These are phyloP conservation scores for Caryopteris hybrid DNA, from an alignment of 305 asterid genomes.

Conservation along the genomic window DNA sequence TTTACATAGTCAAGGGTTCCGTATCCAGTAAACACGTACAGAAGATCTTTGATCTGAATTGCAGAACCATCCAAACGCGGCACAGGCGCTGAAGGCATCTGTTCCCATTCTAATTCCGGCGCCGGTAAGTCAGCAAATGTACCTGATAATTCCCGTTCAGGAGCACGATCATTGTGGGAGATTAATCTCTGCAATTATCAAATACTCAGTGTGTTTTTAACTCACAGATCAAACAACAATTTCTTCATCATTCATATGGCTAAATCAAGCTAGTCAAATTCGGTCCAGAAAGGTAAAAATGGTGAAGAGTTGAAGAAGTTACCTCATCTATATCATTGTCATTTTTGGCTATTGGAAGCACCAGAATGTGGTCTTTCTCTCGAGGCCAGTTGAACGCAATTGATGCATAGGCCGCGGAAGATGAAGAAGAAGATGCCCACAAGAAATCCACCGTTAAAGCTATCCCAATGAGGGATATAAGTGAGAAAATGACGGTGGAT, in stretches of 20 bases:
- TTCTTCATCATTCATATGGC: no score
- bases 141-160: slow-evolving; percentile 35
- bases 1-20: slow-evolving; percentile 59
- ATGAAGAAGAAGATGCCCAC: slow-evolving; percentile 42
- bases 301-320: background rate
- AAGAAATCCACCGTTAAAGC: slow-evolving; percentile 40
- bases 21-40: slow-evolving; percentile 62
- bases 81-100: slow-evolving; percentile 76
- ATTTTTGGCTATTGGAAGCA: slow-evolving; percentile 21
- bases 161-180: slow-evolving; percentile 17
- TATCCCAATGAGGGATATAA: slow-evolving; percentile 36
- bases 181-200: slow-evolving; percentile 27
- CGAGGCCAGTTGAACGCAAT: slow-evolving; percentile 32
- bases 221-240: background rate
- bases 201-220: background rate
- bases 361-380: slow-evolving; percentile 15
- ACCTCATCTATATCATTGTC: slow-evolving; percentile 26
- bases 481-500: slow-evolving; percentile 37
- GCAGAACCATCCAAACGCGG: slow-evolving; percentile 80
- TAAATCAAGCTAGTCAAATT: background rate
- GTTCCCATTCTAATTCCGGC: slow-evolving; percentile 69
- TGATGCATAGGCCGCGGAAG: slow-evolving; percentile 32
- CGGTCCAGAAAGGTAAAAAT: background rate
- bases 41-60: slow-evolving; percentile 55
- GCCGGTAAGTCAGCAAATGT: slow-evolving; percentile 82